A percentile compares a stretch with the other conserved stretches of the same genome.
Conservation (phyloP, 495 filamentous ascomycete genomes). For the Annulohypoxylon moriforme region DNA sequence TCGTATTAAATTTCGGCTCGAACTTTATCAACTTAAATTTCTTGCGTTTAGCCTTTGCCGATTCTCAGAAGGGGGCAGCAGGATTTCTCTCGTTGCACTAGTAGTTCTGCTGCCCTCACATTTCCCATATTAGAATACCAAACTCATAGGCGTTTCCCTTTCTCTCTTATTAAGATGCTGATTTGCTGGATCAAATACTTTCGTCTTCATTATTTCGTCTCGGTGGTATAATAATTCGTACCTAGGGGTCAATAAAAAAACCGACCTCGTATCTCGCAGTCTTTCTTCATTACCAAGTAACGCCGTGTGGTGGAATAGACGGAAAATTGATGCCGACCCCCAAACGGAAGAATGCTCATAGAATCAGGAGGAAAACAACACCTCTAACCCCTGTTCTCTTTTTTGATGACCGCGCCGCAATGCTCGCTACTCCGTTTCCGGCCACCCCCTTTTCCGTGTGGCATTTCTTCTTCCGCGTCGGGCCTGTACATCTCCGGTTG, state of each 20-base stretch:
- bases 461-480: constrained; percentile 53
- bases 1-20: constrained; percentile 42
- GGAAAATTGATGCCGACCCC: constrained; percentile 39
- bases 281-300: constrained; percentile 45
- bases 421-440: constrained; percentile 56
- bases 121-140: constrained; percentile 38
- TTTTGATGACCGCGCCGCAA: constrained; percentile 50
- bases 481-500: constrained; percentile 74
- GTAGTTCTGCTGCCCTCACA: constrained; percentile 21
- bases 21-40: constrained; percentile 43
- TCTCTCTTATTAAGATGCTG: constrained; percentile 26
- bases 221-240: constrained; percentile 35
- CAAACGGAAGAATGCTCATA: constrained; percentile 45
- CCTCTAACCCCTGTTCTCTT: constrained; percentile 47
- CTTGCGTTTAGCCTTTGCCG: constrained; percentile 35
- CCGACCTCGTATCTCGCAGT: constrained; percentile 37
- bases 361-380: constrained; percentile 23
- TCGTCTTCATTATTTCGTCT: constrained; percentile 48
- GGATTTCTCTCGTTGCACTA: constrained; percentile 11
- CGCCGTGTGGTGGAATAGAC: constrained; percentile 39
- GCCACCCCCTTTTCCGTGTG: constrained; percentile 45
- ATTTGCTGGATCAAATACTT: background rate
- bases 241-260: constrained; percentile 24
- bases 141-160: constrained; percentile 30
- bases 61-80: constrained; percentile 22